Conservation (phyloP, 1,284 basidiomycete species). For the Cryptococcus deneoformans region DNA sequence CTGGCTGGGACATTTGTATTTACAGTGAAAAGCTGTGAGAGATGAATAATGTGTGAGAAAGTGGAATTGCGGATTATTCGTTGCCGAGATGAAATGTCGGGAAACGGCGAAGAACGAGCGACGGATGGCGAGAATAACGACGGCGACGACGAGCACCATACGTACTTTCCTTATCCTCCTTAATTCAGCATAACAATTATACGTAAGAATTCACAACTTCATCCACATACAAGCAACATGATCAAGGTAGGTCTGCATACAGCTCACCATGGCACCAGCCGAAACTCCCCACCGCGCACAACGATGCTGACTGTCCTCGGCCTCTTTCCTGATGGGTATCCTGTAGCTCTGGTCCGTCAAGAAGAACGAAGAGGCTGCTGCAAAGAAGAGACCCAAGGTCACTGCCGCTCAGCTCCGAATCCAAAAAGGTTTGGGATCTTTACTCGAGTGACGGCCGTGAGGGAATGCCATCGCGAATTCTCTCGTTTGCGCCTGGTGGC, state of each 20-base stretch:
- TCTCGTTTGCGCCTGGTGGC: neutral
- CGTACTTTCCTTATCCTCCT: no score
- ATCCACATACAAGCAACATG: constrained; percentile 33
- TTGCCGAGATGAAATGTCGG: no score
- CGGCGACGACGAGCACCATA: no score
- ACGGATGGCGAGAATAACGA: no score
- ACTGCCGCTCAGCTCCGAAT: constrained; percentile 96
- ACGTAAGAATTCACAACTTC: no score
- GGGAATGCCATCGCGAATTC: neutral
- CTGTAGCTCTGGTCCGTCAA: constrained; percentile 94
- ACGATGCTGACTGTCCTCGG: neutral
- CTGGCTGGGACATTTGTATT: constrained; percentile 1
- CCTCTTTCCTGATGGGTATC: neutral
- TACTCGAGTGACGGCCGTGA: neutral
- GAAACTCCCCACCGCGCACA: no score
- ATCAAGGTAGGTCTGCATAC: constrained; percentile 51
- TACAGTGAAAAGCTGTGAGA: neutral
- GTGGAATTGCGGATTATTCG: neutral
- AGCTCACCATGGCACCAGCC: neutral
- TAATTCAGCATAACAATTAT: no score
- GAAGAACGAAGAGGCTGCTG: constrained; percentile 86
- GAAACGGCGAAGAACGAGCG: no score
- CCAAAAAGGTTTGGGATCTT: constrained; percentile 72
- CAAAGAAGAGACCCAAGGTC: constrained; percentile 95
- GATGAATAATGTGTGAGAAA: neutral